Base-by-base conservation (phyloP, 495 filamentous ascomycete genomes). In the Chaetomidium leptoderma region DNA sequence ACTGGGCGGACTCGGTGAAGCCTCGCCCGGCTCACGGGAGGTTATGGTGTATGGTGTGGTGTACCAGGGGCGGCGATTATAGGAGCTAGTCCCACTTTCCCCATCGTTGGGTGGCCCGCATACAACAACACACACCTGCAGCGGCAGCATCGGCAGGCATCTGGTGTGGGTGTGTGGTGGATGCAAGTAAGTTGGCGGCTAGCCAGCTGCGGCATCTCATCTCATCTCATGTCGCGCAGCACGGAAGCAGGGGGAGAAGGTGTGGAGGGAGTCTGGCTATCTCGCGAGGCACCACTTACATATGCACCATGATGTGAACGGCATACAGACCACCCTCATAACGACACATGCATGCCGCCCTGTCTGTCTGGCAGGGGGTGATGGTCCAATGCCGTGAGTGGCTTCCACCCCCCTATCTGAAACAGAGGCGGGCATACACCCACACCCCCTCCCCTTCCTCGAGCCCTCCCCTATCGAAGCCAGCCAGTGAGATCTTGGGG, bases 31-130 rank as follows among this genome's bases (percentile, higher is more conserved):
- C 30, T 21, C 0, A 8, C 7, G 45, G 30, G 17, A 24, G 21
- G 40, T 23, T 8, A 4, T n/a, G 45, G 9, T 4, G 46, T 33
- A 36, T 36, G 48, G 48, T 26, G 51, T 42, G 51, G n/a, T n/a
- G n/a, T n/a, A n/a, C n/a, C 51, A 44, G 30, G 19, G 37, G 43
- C 53, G 53, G 53, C 23, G 47, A 47, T 47, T 47, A 11, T 37
- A 37, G 53, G 42, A 26, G 2, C 3, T n/a, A 30, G 21, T 16
- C 19, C 19, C 42, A 9, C 13, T 23, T 10, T 19, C n/a, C 42
- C 4, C 21, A 11, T 43, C 27, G 26, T 8, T 42, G 33, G 16
- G 11, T 42, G 33, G 16, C 21, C 33, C 27, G 26, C 33, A 35
- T 33, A 32, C 9, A 32, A 4, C n/a, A 33, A 1, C 17, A 23